Evolutionary conservation across 495 filamentous ascomycete species (phyloP), one percentile per base, ranked within the genome.

Genomic region (Penicillium psychrofluorescens): DNA sequence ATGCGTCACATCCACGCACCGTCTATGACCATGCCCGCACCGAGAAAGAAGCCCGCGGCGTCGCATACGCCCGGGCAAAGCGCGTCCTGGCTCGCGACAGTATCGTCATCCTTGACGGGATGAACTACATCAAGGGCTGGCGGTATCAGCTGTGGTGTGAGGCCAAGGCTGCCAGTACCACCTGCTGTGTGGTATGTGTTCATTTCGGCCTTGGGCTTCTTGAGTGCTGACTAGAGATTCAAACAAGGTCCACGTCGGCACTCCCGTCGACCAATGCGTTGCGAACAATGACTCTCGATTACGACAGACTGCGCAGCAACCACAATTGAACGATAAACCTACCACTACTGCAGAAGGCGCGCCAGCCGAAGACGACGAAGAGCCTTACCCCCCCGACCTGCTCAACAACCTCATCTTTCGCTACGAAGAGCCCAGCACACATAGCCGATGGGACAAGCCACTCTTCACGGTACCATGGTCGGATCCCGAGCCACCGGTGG

Each of bases 121-220:
- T 90, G 58, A 96, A 97, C 58, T 97, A 97, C 66, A 98, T 98
- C 67, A 98, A 98, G 64, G 92, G 92, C 15, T 96, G 86, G 74
- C 75, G 92, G 35, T 98, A 98, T 62, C 92, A 98, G 70, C 74
- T 98, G 2, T 90, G 82, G 70, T 96, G 92, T 62, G 92, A 96
- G 66, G 81, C 90, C 4, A 97, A 96, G 62, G 88, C 91, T 16
- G 65, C 86, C 28, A 68, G 82, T 46, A 95, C 90, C 8, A 79
- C 85, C 7, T 86, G 76, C 60, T 94, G 86, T 53, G 85, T 95
- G 46, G 75, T 95, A 65, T 59, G 77, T 10, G n/a, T 3, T 8
- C n/a, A 34, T 10, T 6, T 7, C 0, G 6, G 9, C 32, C n/a
- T 12, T 34, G 32, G 2, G 6, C 32, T 34, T 2, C n/a, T 12